Evolutionary conservation across 202 grass and related monocot species (phyloP).

Genomic region (Carex arenaria): DNA sequence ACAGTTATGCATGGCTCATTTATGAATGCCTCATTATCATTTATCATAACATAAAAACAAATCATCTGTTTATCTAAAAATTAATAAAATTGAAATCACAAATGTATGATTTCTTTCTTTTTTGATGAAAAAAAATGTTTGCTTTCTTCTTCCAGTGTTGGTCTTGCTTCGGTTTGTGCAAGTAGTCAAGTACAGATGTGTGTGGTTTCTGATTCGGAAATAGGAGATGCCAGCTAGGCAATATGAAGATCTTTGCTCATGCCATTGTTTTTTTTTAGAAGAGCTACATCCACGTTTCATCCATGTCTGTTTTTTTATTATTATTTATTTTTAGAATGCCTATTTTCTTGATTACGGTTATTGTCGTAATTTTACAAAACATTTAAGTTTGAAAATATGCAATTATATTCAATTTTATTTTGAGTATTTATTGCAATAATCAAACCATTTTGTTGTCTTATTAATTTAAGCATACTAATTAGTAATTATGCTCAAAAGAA

Average conservation of each 20-base stretch:
- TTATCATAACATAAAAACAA: background rate
- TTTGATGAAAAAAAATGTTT: background rate
- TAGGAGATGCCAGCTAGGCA: background rate
- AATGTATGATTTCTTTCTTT: background rate
- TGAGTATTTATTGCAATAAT: background rate
- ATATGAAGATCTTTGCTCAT: background rate
- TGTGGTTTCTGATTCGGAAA: background rate
- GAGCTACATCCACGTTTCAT: background rate
- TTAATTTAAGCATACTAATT: background rate
- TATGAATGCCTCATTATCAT: background rate
- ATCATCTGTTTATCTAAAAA: background rate
- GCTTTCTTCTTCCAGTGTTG: conserved; percentile 37
- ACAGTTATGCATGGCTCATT: background rate
- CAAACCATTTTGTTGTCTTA: background rate
- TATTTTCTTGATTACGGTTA: background rate
- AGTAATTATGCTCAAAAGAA: no score
- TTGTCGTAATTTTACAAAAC: background rate
- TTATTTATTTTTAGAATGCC: background rate
- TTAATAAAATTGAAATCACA: background rate
- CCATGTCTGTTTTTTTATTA: background rate
- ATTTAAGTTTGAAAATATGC: background rate
- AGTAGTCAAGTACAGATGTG: conserved; percentile 48
- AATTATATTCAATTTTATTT: background rate
- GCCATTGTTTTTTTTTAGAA: background rate
- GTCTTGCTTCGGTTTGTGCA: conserved; percentile 75